Base-by-base conservation (phyloP, 305 asterid species). In the Solanum hybrid region DNA sequence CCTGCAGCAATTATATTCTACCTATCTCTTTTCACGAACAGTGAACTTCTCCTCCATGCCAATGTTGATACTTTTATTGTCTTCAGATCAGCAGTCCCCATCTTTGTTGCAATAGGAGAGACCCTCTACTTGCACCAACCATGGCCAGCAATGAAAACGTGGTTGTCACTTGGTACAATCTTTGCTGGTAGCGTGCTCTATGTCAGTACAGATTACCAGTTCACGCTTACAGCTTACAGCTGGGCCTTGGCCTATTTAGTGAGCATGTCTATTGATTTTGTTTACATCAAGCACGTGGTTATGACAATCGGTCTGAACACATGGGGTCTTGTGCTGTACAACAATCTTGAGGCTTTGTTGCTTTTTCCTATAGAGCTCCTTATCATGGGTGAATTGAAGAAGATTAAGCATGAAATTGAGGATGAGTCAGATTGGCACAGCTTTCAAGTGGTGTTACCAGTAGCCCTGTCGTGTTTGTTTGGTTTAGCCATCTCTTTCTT, bases 231-330 rank as follows among this genome's bases (percentile, higher is more conserved):
- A 10, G 99, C 99, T 85, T 97, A 97, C 91, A 93, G 93, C 79
- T 97, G 99, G 99, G 99, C 99, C 26, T 86, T 96, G 81, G 97
- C 99, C 10, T 97, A 96, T 90, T 91, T 96, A 31, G 94, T 95
- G 88, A 95, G 99, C 95, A 97, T 97, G 99, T 95, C 98, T 3
- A 93, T 97, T 33, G 99, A 97, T 92, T 97, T 97, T 92, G 99
- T 97, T 75, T 97, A 97, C 92, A 97, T 97, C 33, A 97, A 97
- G 94, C 99, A 97, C 77, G 99, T 96, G 24, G 98, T 97, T 41
- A 95, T 95, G 99, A 97, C 99, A 32, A 95, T 97, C 26, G 97
- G 98, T 76, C 89, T 97, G 77, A 96, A 95, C 93, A 97, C 98
- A 2, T 97, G 99, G 99, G 99, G 98, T 20, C 98, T 97, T 14